phyloP scores from a whole-genome alignment of 2,329 filamentous ascomycete genomes.

The Albifimbria verrucaria region DNA sequence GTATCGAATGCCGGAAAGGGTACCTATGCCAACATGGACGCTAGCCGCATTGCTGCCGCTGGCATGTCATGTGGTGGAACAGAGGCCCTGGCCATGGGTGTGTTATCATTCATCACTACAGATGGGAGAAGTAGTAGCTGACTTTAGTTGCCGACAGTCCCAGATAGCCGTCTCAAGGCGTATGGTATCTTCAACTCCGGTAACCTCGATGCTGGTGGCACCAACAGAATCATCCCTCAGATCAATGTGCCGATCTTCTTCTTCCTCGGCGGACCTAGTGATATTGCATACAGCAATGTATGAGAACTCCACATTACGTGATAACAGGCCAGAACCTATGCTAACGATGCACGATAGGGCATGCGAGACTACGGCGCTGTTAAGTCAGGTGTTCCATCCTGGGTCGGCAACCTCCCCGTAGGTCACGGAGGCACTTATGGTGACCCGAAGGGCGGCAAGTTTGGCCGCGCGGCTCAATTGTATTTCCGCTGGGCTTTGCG shows the following conservation, averaged over 20 bases:
- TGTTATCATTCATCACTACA: background rate
- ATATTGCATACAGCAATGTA: slow-evolving; percentile 17
- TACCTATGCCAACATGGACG: slow-evolving; percentile 17
- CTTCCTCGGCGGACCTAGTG: slow-evolving; percentile 12
- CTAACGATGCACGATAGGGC: slow-evolving; percentile 7
- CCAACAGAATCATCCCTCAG: slow-evolving; percentile 6
- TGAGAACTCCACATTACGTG: background rate
- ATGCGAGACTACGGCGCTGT: slow-evolving; percentile 14
- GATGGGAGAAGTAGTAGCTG: background rate
- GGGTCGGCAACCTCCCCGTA: slow-evolving; percentile 15
- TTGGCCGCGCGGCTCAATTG: slow-evolving; percentile 10
- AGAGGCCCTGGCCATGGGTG: slow-evolving; percentile 20
- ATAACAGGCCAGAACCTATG: no score
- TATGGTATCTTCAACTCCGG: slow-evolving; percentile 23
- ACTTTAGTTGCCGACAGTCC: background rate
- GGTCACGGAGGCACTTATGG: slow-evolving; percentile 16
- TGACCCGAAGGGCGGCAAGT: slow-evolving; percentile 13
- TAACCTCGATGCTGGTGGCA: slow-evolving; percentile 6
- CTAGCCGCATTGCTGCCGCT: slow-evolving; percentile 20
- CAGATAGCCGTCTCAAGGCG: slow-evolving; percentile 16
- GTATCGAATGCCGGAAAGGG: background rate
- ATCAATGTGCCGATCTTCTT: slow-evolving; percentile 15
- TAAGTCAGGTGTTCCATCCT: slow-evolving; percentile 10
- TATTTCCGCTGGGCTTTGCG: slow-evolving; percentile 9
- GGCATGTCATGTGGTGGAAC: slow-evolving; percentile 27